phyloP scores from a whole-genome alignment of 768 basidiomycete genomes.

The Asterophora parasitica region DNA sequence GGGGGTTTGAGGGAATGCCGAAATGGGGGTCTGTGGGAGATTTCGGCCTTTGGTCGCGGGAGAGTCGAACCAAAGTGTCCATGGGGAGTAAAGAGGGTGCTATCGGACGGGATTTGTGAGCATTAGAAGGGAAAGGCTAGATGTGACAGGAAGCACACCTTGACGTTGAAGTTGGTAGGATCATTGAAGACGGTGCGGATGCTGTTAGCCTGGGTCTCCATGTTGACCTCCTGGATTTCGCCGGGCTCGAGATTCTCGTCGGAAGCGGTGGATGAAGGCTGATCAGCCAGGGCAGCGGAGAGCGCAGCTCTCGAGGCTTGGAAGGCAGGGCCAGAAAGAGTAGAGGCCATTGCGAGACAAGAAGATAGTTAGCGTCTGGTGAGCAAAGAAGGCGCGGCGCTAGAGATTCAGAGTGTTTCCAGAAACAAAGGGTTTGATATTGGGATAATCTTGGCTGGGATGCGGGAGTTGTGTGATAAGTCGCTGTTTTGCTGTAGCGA shows the following conservation, averaged over 20 bases:
- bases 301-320: constrained; percentile 79
- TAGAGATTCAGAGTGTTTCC: constrained; percentile 2
- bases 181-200: constrained; percentile 94
- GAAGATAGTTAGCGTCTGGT: constrained; percentile 12
- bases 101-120: constrained; percentile 24
- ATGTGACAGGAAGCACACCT: constrained; percentile 45
- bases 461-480: constrained; percentile 4
- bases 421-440: constrained; percentile 4
- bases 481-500: constrained; percentile 4
- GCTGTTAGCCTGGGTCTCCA: constrained; percentile 76
- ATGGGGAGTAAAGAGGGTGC: constrained; percentile 92
- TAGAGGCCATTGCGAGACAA: constrained; percentile 34
- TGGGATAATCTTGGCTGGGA: constrained; percentile 9
- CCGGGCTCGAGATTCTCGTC: constrained; percentile 61
- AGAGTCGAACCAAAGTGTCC: constrained; percentile 99
- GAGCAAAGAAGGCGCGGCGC: constrained; percentile 7
- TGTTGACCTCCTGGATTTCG: constrained; percentile 83
- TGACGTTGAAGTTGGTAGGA: constrained; percentile 92
- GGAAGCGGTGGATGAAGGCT: constrained; percentile 22
- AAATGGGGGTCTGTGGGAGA: constrained; percentile 76
- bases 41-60: constrained; percentile 87
- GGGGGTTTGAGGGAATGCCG: constrained; percentile 76
- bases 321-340: constrained; percentile 61
- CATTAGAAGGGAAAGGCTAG: background rate
- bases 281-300: constrained; percentile 64